These are phyloP conservation scores for Agrocybe chaxingu DNA, from an alignment of 768 basidiomycete genomes.

Conservation along the genomic window DNA sequence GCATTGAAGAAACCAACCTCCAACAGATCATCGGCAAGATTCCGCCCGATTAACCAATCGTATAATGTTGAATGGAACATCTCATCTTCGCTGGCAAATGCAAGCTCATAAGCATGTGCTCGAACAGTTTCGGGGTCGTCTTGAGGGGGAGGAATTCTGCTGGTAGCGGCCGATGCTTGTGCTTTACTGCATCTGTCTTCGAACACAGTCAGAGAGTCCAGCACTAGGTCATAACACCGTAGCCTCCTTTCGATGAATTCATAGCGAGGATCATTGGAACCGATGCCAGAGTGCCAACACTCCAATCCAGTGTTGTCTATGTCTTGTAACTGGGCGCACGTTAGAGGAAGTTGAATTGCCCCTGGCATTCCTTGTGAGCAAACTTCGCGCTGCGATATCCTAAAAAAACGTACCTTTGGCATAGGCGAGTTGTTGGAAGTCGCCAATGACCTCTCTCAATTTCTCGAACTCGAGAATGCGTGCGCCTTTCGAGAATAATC, in stretches of 20 bases:
- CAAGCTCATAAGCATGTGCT: constrained; percentile 81
- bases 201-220: constrained; percentile 78
- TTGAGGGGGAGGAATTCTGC: constrained; percentile 20
- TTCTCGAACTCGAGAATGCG: constrained; percentile 81
- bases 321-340: constrained; percentile 80
- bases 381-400: background rate
- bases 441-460: constrained; percentile 81
- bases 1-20: constrained; percentile 55
- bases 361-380: constrained; percentile 41
- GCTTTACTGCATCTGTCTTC: constrained; percentile 56
- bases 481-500: constrained; percentile 87
- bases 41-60: constrained; percentile 84
- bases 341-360: constrained; percentile 79
- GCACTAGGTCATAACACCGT: constrained; percentile 78
- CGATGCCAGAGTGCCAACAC: constrained; percentile 67
- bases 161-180: constrained; percentile 17
- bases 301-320: constrained; percentile 70
- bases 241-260: constrained; percentile 58
- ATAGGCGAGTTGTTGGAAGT: constrained; percentile 83
- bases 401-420: constrained; percentile 58
- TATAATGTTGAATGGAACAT: constrained; percentile 94
- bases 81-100: constrained; percentile 82
- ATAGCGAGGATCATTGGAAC: constrained; percentile 54
- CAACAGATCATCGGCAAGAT: constrained; percentile 82
- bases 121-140: constrained; percentile 72